Base-by-base conservation (phyloP, 2,329 filamentous ascomycete species). In the Xylariales sp. region DNA sequence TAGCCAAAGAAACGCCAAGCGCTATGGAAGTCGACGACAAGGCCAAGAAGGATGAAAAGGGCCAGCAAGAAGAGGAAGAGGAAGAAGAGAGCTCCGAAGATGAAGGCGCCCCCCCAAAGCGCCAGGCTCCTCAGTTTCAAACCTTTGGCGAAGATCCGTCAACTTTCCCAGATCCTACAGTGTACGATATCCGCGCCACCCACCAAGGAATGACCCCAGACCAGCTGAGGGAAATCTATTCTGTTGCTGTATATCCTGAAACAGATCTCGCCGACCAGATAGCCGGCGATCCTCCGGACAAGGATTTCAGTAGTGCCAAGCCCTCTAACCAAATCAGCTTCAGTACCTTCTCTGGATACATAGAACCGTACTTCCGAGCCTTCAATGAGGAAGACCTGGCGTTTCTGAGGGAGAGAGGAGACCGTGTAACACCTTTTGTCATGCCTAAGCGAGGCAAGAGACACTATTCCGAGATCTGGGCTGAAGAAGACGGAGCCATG, bases 221-320 rank as follows among this genome's bases (percentile, higher is more conserved):
- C n/a, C 83, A 95, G 53, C 87, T 83, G 60, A 89, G 85, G 56
- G 79, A 85, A 49, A 91, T 97, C 37, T 94, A 88, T 60, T 88
- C 88, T 6, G 93, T 98, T 13, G 81, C 85, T 5, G 72, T 78
- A 12, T 98, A 93, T 56, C 93, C 93, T 1, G 75, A 74, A 37
- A 83, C 78, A 46, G 87, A 96, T 54, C 72, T 98, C 7, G 74
- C 81, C 41, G 83, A 96, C 55, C 71, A 93, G 49, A 94, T 95
- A 46, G 85, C 91, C 10, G 93, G 93, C 33, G 82, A 85, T 27
- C 86, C 90, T 2, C 91, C 93, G 2, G 90, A 97, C 61, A 89
- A 88, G 59, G 93, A 98, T 65, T 97, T 96, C 55, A 96, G 88
- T 57, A 95, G 81, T 56, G 85, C 88, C 23, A 98, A 97, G 59